phyloP scores from a whole-genome alignment of 352 stramenopile species.

The Globisporangium mamillatum region DNA sequence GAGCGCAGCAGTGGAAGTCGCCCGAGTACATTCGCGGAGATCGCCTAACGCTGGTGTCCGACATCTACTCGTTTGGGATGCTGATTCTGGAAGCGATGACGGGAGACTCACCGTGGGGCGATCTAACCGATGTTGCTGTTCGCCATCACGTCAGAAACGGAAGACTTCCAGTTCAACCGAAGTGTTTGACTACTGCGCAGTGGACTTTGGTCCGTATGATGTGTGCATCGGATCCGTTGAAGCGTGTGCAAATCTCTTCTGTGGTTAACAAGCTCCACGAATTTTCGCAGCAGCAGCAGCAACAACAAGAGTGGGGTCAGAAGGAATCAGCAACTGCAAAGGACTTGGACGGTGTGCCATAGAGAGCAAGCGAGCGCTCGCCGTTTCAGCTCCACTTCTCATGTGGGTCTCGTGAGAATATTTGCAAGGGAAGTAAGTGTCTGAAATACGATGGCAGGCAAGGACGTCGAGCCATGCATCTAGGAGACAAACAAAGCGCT shows the following conservation, averaged over 20 bases:
- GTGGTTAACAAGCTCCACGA: not conserved
- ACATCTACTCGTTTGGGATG: not conserved
- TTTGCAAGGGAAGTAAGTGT: too few species aligned
- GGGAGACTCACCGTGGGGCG: not conserved
- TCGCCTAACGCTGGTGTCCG: not conserved
- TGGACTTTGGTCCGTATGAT: not conserved
- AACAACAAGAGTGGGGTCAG: not conserved
- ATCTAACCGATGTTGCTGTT: not conserved
- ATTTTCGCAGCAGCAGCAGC: not conserved
- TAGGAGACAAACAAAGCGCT: too few species aligned
- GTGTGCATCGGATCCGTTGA: not conserved
- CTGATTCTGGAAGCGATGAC: not conserved
- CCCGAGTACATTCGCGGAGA: not conserved
- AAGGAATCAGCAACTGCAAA: not conserved
- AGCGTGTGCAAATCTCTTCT: too few species aligned
- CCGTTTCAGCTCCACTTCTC: too few species aligned
- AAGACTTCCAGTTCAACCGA: not conserved
- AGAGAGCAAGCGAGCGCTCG: not conserved
- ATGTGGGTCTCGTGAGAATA: too few species aligned
- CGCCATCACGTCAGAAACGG: not conserved
- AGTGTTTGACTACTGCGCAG: not conserved
- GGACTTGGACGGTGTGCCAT: not conserved
- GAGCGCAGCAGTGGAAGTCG: not conserved
- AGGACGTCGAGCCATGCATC: too few species aligned
- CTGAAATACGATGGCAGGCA: too few species aligned